Percentiles rank a stretch among this genome's conserved stretches.
Conservation (phyloP, 768 basidiomycete genomes). For the Tylopilus sp. region DNA sequence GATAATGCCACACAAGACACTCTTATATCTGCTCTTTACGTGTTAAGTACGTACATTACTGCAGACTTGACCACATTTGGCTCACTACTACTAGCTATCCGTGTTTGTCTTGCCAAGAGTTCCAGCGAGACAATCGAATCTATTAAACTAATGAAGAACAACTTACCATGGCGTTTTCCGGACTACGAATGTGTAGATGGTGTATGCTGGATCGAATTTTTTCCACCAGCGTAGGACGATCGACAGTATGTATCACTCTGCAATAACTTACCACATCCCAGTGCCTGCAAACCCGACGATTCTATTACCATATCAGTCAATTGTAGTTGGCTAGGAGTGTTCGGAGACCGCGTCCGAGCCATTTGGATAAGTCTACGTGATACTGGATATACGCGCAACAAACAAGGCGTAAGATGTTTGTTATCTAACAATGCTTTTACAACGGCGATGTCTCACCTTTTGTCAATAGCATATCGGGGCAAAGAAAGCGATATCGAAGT, state of each 20-base stretch:
- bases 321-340: not conserved
- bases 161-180: not conserved
- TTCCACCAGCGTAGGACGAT: slow-evolving; percentile 6
- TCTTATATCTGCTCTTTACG: not conserved
- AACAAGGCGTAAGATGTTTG: slow-evolving; percentile 2
- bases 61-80: no score
- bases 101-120: slow-evolving; percentile 1
- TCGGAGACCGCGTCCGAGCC: not conserved
- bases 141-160: not conserved
- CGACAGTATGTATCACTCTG: not conserved
- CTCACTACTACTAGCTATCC: not conserved
- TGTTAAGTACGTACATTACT: slow-evolving; percentile 3
- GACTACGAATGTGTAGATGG: not conserved
- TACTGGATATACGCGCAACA: not conserved
- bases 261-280: not conserved
- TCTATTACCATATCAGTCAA: not conserved
- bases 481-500: slow-evolving; percentile 7
- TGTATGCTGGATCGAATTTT: not conserved
- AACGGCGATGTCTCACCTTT: not conserved
- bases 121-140: slow-evolving; percentile 7
- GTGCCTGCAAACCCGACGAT: slow-evolving; percentile 1
- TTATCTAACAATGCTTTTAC: not conserved
- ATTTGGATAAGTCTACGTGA: not conserved
- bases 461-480: slow-evolving; percentile 7
- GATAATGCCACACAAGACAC: not conserved